Evolutionary conservation across 2,329 filamentous ascomycete genomes (phyloP).

Genomic region (Fusarium sp.): DNA sequence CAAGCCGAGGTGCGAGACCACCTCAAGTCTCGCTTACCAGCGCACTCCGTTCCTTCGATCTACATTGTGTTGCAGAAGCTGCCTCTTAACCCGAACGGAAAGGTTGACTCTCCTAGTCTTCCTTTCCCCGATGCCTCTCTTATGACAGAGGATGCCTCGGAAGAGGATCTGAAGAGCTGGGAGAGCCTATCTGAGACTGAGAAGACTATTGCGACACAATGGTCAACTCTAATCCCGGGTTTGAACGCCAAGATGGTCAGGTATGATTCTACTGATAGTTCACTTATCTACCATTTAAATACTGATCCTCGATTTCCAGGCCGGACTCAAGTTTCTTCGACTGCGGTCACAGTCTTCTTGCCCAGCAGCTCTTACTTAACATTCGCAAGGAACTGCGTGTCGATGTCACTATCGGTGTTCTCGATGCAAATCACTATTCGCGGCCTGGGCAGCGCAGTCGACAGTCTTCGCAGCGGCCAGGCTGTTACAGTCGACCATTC

Average conservation of each 20-base stretch:
- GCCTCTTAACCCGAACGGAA: conserved; percentile 80
- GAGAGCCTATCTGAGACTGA: conserved; percentile 51
- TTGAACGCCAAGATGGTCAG: conserved; percentile 67
- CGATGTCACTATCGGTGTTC: conserved; percentile 45
- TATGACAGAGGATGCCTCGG: conserved; percentile 56
- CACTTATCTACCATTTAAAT: background rate
- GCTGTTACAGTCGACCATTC: background rate
- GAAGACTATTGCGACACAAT: conserved; percentile 64
- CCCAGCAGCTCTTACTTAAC: conserved; percentile 78
- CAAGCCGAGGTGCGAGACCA: conserved; percentile 55
- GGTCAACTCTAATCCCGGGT: conserved; percentile 74
- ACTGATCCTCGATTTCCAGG: background rate
- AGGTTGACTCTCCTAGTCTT: conserved; percentile 80
- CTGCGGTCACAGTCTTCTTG: conserved; percentile 61
- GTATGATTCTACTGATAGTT: background rate
- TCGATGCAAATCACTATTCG: conserved; percentile 38
- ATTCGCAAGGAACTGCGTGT: conserved; percentile 44
- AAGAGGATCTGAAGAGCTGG: conserved; percentile 61
- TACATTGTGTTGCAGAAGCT: conserved; percentile 53
- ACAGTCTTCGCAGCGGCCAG: background rate
- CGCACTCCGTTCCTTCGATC: conserved; percentile 48
- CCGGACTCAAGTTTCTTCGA: conserved; percentile 49
- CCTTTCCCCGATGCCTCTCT: conserved; percentile 74
- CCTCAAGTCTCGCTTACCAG: conserved; percentile 40
- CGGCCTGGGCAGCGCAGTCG: conserved; percentile 34